A percentile compares a stretch with the other conserved stretches of the same genome.
Evolutionary conservation across 805 yeast species (phyloP).

Genomic region (Saturnispora besseyi): DNA sequence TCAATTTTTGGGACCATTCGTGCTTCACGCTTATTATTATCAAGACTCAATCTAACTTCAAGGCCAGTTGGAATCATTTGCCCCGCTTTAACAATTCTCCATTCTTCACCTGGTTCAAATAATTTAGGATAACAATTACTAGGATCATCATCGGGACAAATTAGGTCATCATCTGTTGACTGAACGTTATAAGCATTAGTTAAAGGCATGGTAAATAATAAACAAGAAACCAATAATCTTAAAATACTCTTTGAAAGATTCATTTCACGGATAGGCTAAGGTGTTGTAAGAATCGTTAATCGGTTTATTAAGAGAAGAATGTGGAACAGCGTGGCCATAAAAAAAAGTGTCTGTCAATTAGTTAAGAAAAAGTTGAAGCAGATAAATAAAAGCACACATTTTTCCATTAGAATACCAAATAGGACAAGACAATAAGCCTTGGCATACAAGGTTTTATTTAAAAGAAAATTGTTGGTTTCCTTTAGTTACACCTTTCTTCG

Average conservation of each 20-base stretch:
- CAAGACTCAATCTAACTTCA: constrained; percentile 65
- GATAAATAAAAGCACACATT: too few species aligned
- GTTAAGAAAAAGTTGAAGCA: too few species aligned
- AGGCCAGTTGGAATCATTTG: constrained; percentile 76
- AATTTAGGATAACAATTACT: constrained; percentile 52
- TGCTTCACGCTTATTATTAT: constrained; percentile 65
- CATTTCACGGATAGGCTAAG: not conserved
- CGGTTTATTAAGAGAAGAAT: not conserved
- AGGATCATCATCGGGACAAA: constrained; percentile 36
- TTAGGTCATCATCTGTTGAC: constrained; percentile 14
- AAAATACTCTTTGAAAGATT: not conserved
- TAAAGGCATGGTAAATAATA: not conserved
- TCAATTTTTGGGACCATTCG: constrained; percentile 31
- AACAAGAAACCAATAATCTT: not conserved
- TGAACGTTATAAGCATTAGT: not conserved
- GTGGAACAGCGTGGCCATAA: not conserved
- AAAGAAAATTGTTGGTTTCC: too few species aligned
- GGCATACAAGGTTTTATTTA: too few species aligned
- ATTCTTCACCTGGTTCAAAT: constrained; percentile 56
- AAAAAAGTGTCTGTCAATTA: not conserved
- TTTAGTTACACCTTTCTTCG: too few species aligned
- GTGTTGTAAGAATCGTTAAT: not conserved
- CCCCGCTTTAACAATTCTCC: constrained; percentile 63
- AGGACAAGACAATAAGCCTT: too few species aligned
- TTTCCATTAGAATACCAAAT: too few species aligned